Percentiles rank a stretch among this genome's conserved stretches.
phyloP scores from a whole-genome alignment of 2,329 filamentous ascomycete species.

The Phaeosphaeria sp. region DNA sequence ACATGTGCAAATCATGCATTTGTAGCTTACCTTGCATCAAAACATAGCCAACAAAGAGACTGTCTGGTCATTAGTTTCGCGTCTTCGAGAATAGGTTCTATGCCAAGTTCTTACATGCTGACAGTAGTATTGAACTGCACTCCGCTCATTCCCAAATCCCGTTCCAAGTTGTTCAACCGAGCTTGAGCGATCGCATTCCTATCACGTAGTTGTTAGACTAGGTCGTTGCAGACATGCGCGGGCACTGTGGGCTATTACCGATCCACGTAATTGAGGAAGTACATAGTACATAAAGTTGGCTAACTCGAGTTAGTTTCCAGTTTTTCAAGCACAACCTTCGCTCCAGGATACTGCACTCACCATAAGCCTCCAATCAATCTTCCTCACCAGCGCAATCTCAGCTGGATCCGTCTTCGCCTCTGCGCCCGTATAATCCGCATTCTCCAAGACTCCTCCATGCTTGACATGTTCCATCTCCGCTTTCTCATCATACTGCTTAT shows the following conservation, averaged over 20 bases:
- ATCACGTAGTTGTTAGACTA: no score
- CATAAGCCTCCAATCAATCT: slow-evolving; percentile 43
- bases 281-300: slow-evolving; percentile 54
- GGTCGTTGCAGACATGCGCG: no score
- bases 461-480: slow-evolving; percentile 22
- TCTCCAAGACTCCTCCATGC: slow-evolving; percentile 13
- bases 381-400: slow-evolving; percentile 42
- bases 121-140: slow-evolving; percentile 47
- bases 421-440: slow-evolving; percentile 39
- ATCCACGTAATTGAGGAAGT: slow-evolving; percentile 55
- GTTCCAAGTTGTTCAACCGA: slow-evolving; percentile 66
- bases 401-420: slow-evolving; percentile 40
- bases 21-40: slow-evolving; percentile 23
- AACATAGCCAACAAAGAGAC: slow-evolving; percentile 59
- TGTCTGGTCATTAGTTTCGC: slow-evolving; percentile 7
- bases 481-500: slow-evolving; percentile 26
- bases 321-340: background rate
- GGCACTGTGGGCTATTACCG: no score
- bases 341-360: slow-evolving; percentile 11
- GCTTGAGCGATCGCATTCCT: slow-evolving; percentile 72
- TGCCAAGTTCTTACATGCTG: slow-evolving; percentile 53
- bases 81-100: background rate
- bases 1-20: background rate
- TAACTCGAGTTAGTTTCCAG: slow-evolving; percentile 7
- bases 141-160: slow-evolving; percentile 51